Evolutionary conservation across 2,329 filamentous ascomycete genomes (phyloP).

Genomic region (Parastagonospora nodorum): DNA sequence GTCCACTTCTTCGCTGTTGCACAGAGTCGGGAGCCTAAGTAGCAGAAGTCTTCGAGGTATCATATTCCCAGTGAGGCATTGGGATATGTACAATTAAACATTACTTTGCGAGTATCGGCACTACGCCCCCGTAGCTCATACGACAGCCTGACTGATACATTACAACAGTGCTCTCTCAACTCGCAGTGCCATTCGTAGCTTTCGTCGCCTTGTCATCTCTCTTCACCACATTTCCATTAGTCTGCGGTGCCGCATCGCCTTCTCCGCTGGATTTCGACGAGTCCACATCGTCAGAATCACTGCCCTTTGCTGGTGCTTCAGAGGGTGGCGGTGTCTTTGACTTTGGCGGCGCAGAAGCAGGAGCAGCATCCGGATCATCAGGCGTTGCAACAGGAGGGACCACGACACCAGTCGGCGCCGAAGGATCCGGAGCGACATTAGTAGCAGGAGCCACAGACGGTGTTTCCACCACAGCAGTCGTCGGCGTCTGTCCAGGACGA

Average conservation of each 20-base stretch:
- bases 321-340: constrained; percentile 9
- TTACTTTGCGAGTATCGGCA: not conserved
- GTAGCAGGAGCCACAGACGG: constrained; percentile 3
- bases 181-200: not conserved
- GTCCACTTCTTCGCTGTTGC: no score
- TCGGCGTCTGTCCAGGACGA: constrained; percentile 5
- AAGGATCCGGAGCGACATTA: constrained; percentile 5
- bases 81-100: not conserved
- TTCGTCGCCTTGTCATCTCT: not conserved
- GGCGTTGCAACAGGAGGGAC: constrained; percentile 12
- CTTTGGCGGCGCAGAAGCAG: constrained; percentile 21
- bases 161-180: not conserved
- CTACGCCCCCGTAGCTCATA: no score
- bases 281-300: not conserved
- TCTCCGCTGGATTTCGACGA: not conserved
- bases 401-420: constrained; percentile 12
- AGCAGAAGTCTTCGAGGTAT: no score
- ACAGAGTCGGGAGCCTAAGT: no score
- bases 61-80: no score
- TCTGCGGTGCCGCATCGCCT: not conserved
- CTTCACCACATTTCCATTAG: not conserved
- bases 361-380: constrained; percentile 21
- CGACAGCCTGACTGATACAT: no score
- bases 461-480: not conserved
- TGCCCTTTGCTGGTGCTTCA: not conserved